Conservation (phyloP, 768 basidiomycete species). For the Collybia nuda region DNA sequence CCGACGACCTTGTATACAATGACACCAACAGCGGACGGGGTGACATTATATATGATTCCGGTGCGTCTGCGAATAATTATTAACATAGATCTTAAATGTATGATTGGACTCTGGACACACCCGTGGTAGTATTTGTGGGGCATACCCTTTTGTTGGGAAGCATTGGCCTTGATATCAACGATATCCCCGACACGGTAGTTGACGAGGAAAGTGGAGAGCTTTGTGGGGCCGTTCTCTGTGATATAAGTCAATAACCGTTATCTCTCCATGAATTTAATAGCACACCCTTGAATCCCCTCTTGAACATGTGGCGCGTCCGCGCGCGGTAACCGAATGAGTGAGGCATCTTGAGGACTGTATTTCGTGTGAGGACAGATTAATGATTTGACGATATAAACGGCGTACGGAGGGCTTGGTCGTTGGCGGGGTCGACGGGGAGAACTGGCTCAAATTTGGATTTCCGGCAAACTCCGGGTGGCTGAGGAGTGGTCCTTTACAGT, state of each 20-base stretch:
- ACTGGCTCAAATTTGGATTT: conserved; percentile 24
- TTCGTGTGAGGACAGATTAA: conserved; percentile 15
- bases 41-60: conserved; percentile 98
- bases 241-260: conserved; percentile 10
- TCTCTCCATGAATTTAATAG: conserved; percentile 9
- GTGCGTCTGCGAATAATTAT: conserved; percentile 67
- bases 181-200: conserved; percentile 96
- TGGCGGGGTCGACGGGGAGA: conserved; percentile 36
- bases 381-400: conserved; percentile 17
- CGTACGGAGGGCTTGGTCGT: conserved; percentile 54
- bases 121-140: conserved; percentile 99
- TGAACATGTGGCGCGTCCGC: conserved; percentile 99
- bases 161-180: conserved; percentile 99
- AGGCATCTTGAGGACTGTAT: conserved; percentile 83
- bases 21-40: conserved; percentile 91
- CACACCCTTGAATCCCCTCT: conserved; percentile 96
- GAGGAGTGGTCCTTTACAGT: conserved; percentile 58
- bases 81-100: neutral
- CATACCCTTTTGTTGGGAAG: conserved; percentile 99
- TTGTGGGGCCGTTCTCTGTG: conserved; percentile 85
- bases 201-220: conserved; percentile 90
- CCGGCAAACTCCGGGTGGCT: conserved; percentile 70
- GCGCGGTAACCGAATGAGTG: conserved; percentile 99
- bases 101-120: conserved; percentile 45
- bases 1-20: conserved; percentile 99